phyloP scores from a whole-genome alignment of 2,329 filamentous ascomycete genomes.

The Penicillium oxalicum region DNA sequence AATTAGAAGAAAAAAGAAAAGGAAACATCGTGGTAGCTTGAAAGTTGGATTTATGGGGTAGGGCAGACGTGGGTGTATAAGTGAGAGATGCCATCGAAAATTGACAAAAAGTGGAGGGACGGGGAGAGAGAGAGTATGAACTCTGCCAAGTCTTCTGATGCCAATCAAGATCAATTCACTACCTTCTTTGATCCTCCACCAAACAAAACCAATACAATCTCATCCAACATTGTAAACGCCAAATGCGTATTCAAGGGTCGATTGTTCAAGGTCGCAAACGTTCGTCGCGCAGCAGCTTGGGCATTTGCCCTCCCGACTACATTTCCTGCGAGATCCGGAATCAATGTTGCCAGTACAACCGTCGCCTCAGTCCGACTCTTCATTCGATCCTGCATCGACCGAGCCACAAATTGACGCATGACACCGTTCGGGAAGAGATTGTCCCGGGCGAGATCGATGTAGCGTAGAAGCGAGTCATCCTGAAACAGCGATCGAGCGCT shows the following conservation, averaged over 20 bases:
- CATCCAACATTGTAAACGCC: conserved; percentile 65
- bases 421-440: conserved; percentile 67
- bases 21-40: too few species aligned
- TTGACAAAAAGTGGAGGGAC: too few species aligned
- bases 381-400: conserved; percentile 67
- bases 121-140: too few species aligned
- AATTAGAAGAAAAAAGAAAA: too few species aligned
- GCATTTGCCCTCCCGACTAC: conserved; percentile 92
- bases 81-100: too few species aligned
- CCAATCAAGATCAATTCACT: too few species aligned
- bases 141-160: too few species aligned
- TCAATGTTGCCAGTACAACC: conserved; percentile 77
- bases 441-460: conserved; percentile 66
- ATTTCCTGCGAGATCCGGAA: conserved; percentile 85
- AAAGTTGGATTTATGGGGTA: too few species aligned
- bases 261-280: conserved; percentile 91
- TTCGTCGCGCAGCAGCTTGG: conserved; percentile 76
- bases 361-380: conserved; percentile 81
- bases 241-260: conserved; percentile 72
- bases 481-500: conserved; percentile 66
- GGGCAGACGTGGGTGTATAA: too few species aligned
- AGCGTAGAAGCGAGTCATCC: conserved; percentile 72
- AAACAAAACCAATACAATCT: conserved; percentile 62
- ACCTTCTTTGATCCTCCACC: conserved; percentile 19
- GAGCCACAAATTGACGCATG: conserved; percentile 43